These are phyloP conservation scores for Picochlorum sp. DNA, from an alignment of 139 green algal species.

Conservation along the genomic window DNA sequence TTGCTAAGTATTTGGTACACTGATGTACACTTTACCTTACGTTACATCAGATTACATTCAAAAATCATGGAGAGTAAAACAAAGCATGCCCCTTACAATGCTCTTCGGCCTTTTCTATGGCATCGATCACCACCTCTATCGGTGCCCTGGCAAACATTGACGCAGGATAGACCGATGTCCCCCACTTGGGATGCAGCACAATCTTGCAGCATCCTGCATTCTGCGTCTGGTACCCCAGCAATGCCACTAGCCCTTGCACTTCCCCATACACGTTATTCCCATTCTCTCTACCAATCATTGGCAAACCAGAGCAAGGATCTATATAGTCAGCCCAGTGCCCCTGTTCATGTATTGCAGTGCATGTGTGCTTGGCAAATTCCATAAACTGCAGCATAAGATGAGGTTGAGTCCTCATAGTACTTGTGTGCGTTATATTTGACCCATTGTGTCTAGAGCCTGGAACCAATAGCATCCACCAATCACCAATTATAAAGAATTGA, in stretches of 20 bases:
- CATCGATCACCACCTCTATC: constrained; percentile 26
- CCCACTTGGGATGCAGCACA: constrained; percentile 85
- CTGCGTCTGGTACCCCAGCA: constrained; percentile 48
- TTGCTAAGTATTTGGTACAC: background rate
- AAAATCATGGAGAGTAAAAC: background rate
- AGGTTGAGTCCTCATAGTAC: too few relatives aligned
- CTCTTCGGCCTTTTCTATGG: background rate
- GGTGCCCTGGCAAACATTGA: constrained; percentile 79
- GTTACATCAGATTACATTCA: background rate
- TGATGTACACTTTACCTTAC: background rate
- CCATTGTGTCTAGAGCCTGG: background rate
- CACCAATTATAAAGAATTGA: constrained; percentile 18
- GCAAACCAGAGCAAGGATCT: constrained; percentile 88
- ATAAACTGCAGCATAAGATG: constrained; percentile 89
- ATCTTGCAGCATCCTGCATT: constrained; percentile 79
- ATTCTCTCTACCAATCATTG: constrained; percentile 70
- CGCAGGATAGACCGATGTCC: constrained; percentile 81
- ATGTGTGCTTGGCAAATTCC: constrained; percentile 69
- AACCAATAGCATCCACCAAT: background rate
- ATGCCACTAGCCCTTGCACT: constrained; percentile 62
- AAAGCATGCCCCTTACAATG: background rate
- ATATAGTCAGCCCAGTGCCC: constrained; percentile 94
- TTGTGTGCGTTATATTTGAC: background rate
- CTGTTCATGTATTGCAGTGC: constrained; percentile 31
- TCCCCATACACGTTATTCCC: constrained; percentile 64